Evolutionary conservation across 192 early-diverging fungal species (phyloP).

Genomic region (Coemansia sp.): DNA sequence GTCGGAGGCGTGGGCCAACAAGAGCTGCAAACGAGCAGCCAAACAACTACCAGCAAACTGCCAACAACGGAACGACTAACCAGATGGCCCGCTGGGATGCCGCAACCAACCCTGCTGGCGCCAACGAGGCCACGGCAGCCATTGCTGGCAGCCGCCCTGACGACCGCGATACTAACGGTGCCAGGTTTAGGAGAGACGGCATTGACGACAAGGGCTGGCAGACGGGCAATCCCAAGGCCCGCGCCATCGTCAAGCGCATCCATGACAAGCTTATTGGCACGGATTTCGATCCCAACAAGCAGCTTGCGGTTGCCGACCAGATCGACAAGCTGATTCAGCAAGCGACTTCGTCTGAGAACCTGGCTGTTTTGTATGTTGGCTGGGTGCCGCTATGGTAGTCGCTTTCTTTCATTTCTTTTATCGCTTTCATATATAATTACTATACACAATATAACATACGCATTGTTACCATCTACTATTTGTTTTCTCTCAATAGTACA

Average conservation of each 20-base stretch:
- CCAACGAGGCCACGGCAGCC: not conserved
- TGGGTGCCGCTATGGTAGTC: slow-evolving; percentile 46
- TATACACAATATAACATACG: too few species aligned
- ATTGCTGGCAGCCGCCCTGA: slow-evolving; percentile 25
- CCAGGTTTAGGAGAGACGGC: slow-evolving; percentile 16
- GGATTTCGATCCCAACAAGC: slow-evolving; percentile 83
- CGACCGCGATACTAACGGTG: slow-evolving; percentile 1
- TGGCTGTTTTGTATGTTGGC: slow-evolving; percentile 47
- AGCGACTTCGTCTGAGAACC: slow-evolving; percentile 88
- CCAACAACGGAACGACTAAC: not conserved
- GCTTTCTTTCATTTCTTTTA: too few species aligned
- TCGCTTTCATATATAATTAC: too few species aligned
- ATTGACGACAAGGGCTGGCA: slow-evolving; percentile 32
- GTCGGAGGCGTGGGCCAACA: not conserved
- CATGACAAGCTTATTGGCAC: slow-evolving; percentile 93
- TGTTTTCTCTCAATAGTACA: too few species aligned
- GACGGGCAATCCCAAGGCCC: slow-evolving; percentile 71
- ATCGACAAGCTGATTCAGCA: slow-evolving; percentile 90
- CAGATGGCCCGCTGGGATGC: slow-evolving; percentile 3
- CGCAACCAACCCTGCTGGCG: not conserved
- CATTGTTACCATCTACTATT: too few species aligned
- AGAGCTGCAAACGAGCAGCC: slow-evolving; percentile 1
- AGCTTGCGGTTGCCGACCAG: slow-evolving; percentile 80
- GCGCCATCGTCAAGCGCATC: slow-evolving; percentile 87
- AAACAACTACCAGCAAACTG: not conserved